These are phyloP conservation scores for Priceomyces haplophilus DNA, from an alignment of 805 yeast genomes.

Conservation along the genomic window DNA sequence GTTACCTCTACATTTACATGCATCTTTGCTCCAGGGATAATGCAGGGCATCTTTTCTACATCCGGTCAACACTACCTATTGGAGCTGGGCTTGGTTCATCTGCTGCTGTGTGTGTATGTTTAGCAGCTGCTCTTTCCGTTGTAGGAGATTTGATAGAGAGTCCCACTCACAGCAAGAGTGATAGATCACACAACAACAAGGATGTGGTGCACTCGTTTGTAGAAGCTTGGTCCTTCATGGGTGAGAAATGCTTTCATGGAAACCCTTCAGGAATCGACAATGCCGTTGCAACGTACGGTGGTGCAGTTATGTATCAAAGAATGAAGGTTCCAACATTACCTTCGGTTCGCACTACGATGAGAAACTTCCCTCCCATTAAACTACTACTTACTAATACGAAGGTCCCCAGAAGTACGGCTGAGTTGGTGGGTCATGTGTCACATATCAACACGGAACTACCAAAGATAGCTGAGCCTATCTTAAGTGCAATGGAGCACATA, in stretches of 20 bases:
- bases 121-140: constrained; percentile 69
- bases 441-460: constrained; percentile 52
- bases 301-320: constrained; percentile 88
- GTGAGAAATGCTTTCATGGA: constrained; percentile 94
- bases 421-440: constrained; percentile 74
- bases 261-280: constrained; percentile 97
- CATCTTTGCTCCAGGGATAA: constrained; percentile 48
- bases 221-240: constrained; percentile 85
- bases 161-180: constrained; percentile 34
- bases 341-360: constrained; percentile 62
- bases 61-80: constrained; percentile 83
- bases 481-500: constrained; percentile 74
- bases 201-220: constrained; percentile 54
- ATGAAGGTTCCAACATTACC: constrained; percentile 49
- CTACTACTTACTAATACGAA: constrained; percentile 79
- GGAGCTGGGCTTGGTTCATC: constrained; percentile 98
- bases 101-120: constrained; percentile 83
- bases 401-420: constrained; percentile 85
- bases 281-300: constrained; percentile 93
- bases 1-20: constrained; percentile 76
- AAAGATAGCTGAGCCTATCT: constrained; percentile 50
- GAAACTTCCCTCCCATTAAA: constrained; percentile 69
- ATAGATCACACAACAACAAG: constrained; percentile 28
- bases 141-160: constrained; percentile 52
- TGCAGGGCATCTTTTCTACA: constrained; percentile 56